phyloP scores from a whole-genome alignment of 2,329 filamentous ascomycete genomes.

The Fusarium paranaense region DNA sequence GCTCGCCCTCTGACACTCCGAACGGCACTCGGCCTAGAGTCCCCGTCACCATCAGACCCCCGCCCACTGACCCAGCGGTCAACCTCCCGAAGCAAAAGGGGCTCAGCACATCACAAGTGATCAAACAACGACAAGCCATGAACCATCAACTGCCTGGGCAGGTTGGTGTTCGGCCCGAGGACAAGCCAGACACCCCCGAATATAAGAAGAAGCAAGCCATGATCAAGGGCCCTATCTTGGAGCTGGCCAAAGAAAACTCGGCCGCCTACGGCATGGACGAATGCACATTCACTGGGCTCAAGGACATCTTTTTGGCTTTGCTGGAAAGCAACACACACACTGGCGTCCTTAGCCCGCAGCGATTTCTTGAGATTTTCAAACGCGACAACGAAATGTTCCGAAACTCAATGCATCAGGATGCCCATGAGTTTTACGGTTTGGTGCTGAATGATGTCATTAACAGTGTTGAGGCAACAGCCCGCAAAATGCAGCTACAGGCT shows the following conservation, averaged over 20 bases:
- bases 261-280: conserved; percentile 91
- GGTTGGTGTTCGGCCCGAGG: conserved; percentile 77
- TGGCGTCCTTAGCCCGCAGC: conserved; percentile 90
- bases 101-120: conserved; percentile 66
- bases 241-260: conserved; percentile 84
- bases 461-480: conserved; percentile 90
- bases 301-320: conserved; percentile 95
- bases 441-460: conserved; percentile 96
- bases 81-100: conserved; percentile 60
- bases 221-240: conserved; percentile 85
- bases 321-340: conserved; percentile 84
- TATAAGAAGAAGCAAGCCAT: conserved; percentile 98
- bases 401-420: conserved; percentile 97
- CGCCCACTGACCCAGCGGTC: conserved; percentile 59
- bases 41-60: conserved; percentile 70
- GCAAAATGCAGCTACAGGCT: conserved; percentile 62
- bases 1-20: conserved; percentile 76
- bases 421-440: conserved; percentile 95
- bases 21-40: conserved; percentile 68
- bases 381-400: conserved; percentile 97
- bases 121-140: conserved; percentile 67
- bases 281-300: conserved; percentile 91
- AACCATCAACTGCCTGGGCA: conserved; percentile 66
- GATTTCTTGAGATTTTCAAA: conserved; percentile 93
- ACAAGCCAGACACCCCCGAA: conserved; percentile 93